These are phyloP conservation scores for Globisporangium irregulare DNA, from an alignment of 352 stramenopile species.

Conservation along the genomic window DNA sequence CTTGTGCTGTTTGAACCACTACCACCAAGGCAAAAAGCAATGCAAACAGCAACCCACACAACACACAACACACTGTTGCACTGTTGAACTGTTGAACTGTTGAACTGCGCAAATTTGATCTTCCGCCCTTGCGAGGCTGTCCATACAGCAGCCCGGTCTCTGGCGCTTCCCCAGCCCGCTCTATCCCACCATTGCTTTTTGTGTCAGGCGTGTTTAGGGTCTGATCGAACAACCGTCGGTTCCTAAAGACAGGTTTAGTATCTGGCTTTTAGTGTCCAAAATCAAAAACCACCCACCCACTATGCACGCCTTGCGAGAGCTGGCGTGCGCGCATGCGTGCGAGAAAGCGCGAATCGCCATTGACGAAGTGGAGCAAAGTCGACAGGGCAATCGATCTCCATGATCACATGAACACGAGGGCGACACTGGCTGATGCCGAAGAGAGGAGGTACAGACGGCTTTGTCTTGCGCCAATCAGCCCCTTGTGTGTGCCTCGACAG, in stretches of 20 bases:
- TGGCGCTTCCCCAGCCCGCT: slow-evolving; percentile 1
- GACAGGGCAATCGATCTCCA: neutral
- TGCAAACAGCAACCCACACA: neutral
- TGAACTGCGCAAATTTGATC: slow-evolving; percentile 2
- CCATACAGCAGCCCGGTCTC: neutral
- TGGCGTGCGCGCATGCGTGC: slow-evolving; percentile 10
- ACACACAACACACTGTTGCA: neutral
- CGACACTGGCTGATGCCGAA: neutral
- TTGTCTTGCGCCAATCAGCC: neutral
- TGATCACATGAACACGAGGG: neutral
- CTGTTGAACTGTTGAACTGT: neutral
- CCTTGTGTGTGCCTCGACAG: neutral
- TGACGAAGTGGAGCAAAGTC: neutral
- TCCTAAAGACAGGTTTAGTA: neutral
- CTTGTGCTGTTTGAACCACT: neutral
- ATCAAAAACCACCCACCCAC: neutral
- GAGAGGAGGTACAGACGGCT: neutral
- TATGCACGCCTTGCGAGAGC: neutral
- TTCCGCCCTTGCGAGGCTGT: slow-evolving; percentile 13
- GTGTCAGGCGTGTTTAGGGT: neutral
- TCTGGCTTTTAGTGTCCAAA: neutral
- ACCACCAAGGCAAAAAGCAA: neutral
- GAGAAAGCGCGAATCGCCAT: neutral
- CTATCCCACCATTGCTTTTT: slow-evolving; percentile 7
- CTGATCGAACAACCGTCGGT: neutral